Evolutionary conservation across 371 early-diverging fungal species (phyloP), one percentile per base, ranked within the genome.

Genomic region (Rhizopus delemar): DNA sequence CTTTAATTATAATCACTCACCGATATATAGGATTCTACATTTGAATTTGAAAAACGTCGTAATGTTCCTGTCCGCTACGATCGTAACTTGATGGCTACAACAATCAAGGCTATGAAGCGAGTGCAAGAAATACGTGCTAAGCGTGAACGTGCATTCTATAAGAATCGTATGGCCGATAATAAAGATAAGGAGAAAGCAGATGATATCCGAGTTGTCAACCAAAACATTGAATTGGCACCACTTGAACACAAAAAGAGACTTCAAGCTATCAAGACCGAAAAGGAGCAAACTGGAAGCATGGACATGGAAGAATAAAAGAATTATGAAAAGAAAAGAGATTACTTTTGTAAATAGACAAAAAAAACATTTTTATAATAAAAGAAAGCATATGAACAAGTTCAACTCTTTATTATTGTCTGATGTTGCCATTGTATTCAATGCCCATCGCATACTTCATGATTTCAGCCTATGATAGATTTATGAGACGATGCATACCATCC

Each of bases 11-110:
- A 9, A 9, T 7, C 7, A 11, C 39, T 13, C 29, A 55, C 22
- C 55, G 12, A 32, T 50, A 0, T 31, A 28, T 78, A 90, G 90
- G 98, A 98, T 79, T 84, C 93, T 34, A 93, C 98, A 35, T 91
- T 97, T 69, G 94, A 95, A 67, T 97, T 99, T 78, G 99, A 99
- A 80, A 96, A 96, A 79, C 90, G 98, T 63, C 88, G 97, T 68
- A 94, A 98, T 78, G 90, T 96, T 51, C 98, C 98, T 48, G 91
- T 94, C 15, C 89, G 97, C 31, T 98, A 98, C 82, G 95, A 98
- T 83, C 89, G 97, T 65, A 92, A 95, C 62, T 81, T 94, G 51
- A 94, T 97, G 91, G 85, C 86, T 35, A 95, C 95, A 11, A 97
- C 96, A 0, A 75, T 99, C 68, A 91, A 94, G 85, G 96, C 95